Base-by-base conservation (phyloP, 805 yeast species). In the Jamesozyma spencerorum region DNA sequence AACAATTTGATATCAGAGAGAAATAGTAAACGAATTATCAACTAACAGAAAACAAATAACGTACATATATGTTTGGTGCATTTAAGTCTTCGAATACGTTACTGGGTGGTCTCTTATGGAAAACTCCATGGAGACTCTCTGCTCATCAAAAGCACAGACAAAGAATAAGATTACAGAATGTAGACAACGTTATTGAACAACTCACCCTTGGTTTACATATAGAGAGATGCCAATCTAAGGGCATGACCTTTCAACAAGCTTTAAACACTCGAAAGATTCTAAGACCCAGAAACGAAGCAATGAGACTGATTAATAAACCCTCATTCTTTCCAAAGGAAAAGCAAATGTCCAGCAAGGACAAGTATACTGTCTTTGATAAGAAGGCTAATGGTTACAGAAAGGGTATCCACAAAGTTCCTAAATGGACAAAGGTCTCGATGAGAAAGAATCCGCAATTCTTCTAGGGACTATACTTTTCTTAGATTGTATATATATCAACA, bases 351-450 rank as follows among this genome's bases (percentile, higher is more conserved):
- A 70, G 95, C 6, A 69, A 64, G 47, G 94, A 92, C 65, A 90
- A 90, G 63, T 92, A 92, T 65, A 79, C 94, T 35, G 81, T 86
- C 1, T 90, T 84, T 66, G 79, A 77, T 64, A 81, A 75, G 62
- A 77, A 77, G 53, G 73, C 79, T 12, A 77, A 72, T 54, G 80
- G 79, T 17, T 92, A 90, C 65, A 77, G 97, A 68, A 90, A 87
- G 66, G 79, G 88, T 48, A 77, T 85, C 19, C 97, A 90, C 57
- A 66, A 78, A 61, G 83, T 81, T 33, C 95, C 96, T 17, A 85
- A 87, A 58, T 87, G 95, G 94, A 87, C 97, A 40, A 86, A 81
- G 66, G 60, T 77, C 47, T 76, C 94, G 7, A 72, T 80, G 62
- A 79, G 96, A 68, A 77, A 74, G 43, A 82, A 84, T 55, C 96